Base-by-base conservation (phyloP, 768 basidiomycete genomes). In the Suillus americanus region DNA sequence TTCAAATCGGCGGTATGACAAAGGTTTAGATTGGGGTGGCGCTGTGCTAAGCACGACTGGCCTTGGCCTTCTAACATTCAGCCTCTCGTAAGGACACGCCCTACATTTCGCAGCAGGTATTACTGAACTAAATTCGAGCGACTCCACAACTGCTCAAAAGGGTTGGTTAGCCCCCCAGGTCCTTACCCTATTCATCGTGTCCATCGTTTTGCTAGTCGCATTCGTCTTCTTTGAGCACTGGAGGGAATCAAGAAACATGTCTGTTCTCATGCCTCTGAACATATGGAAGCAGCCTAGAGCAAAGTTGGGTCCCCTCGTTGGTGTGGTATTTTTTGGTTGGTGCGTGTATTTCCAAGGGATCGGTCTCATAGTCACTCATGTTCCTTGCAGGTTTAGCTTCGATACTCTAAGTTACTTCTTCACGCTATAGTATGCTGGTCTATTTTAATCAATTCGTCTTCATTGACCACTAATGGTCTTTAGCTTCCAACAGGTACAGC, bases 1-100 rank as follows among this genome's bases (percentile, higher is more conserved):
- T 16, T 59, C 50, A n/a, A 56, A 54, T 28, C 56, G 50, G n/a
- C 65, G 71, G 41, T 77, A 77, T 62, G 71, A 60, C 33, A 77
- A 76, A 62, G 77, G 77, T 9, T 59, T 78, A 23, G 77, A 78
- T 66, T 77, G 74, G 76, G 72, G 76, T 35, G 77, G 77, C 28
- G 75, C 75, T 3, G 37, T 74, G 13, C 67, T 78, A 14, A 78
- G 77, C 57, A 72, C 72, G 18, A 63, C 69, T 2, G 77, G 77
- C 8, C 65, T 78, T 45, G 77, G 72, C n/a, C 67, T 78, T 25
- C 68, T 78, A 7, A 75, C 72, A 23, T 78, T 74, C 57, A 74
- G 75, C 43, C 71, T 78, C 18, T 74, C 74, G 77, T 78, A 38
- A 56, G 76, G 68, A 46, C 25, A 30, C 33, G 12, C 45, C 5